Conservation (phyloP, 2,329 filamentous ascomycete species). For the Mycogone perniciosa region DNA sequence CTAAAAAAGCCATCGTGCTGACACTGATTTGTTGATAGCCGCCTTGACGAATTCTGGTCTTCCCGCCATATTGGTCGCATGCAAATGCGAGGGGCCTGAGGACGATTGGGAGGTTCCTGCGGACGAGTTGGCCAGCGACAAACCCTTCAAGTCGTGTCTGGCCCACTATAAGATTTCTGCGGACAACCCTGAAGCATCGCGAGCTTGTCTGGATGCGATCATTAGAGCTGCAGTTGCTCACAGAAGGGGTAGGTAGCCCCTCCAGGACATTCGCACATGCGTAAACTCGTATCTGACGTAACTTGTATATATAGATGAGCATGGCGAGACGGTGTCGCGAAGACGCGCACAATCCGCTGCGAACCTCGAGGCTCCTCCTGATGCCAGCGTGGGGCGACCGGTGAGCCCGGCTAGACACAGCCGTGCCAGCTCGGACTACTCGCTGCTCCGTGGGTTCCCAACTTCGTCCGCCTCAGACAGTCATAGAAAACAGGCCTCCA, state of each 20-base stretch:
- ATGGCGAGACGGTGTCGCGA: conserved; percentile 39
- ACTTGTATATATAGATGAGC: conserved; percentile 29
- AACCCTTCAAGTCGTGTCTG: conserved; percentile 61
- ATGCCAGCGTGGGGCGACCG: conserved; percentile 44
- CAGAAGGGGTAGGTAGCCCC: conserved; percentile 56
- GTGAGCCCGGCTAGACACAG: conserved; percentile 59
- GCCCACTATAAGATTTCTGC: conserved; percentile 68
- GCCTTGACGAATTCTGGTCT: conserved; percentile 65
- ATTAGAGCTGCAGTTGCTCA: conserved; percentile 63
- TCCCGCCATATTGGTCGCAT: conserved; percentile 76
- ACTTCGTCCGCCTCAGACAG: conserved; percentile 39
- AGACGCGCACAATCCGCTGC: conserved; percentile 56
- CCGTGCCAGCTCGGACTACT: conserved; percentile 66
- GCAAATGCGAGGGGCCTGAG: conserved; percentile 78
- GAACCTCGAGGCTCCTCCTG: conserved; percentile 52
- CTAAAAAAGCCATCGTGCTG: neutral
- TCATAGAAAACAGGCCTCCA: conserved; percentile 26
- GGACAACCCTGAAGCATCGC: conserved; percentile 63
- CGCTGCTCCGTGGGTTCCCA: conserved; percentile 48
- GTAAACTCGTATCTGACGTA: neutral
- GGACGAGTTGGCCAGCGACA: conserved; percentile 53
- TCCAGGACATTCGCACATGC: neutral
- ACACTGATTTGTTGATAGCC: conserved; percentile 41
- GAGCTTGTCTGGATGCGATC: conserved; percentile 69
- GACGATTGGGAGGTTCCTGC: conserved; percentile 66